These are phyloP conservation scores for Rhodomyrtus psidioides DNA, from an alignment of 441 rosid species.

Conservation along the genomic window DNA sequence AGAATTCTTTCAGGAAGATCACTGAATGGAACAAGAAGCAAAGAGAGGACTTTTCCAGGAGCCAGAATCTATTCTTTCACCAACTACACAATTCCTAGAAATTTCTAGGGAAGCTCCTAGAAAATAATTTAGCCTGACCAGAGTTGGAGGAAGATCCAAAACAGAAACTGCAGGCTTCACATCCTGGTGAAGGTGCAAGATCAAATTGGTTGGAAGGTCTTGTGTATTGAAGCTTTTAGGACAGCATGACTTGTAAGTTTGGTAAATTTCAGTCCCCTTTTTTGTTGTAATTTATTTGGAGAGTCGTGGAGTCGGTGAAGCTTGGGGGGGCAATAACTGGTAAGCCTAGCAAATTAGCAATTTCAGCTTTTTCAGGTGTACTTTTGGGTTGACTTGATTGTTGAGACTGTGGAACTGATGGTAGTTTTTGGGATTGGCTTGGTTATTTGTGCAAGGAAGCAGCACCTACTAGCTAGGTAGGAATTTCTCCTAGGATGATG, in stretches of 20 bases:
- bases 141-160: background rate
- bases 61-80: background rate
- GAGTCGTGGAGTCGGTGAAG: background rate
- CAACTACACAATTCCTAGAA: background rate
- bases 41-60: background rate
- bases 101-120: background rate
- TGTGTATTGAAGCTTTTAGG: background rate
- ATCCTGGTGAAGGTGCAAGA: background rate
- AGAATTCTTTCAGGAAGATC: slow-evolving; percentile 9
- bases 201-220: background rate
- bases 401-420: background rate
- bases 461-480: background rate
- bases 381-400: background rate
- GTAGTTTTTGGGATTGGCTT: background rate
- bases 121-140: background rate
- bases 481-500: background rate
- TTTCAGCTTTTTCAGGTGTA: background rate
- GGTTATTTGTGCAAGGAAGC: background rate
- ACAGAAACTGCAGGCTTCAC: background rate
- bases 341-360: background rate
- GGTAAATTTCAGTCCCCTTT: background rate
- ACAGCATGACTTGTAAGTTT: background rate
- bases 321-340: background rate
- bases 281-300: background rate
- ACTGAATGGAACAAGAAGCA: slow-evolving; percentile 1